A percentile compares a stretch with the other conserved stretches of the same genome.
Evolutionary conservation across 306 rosid genomes (phyloP).

Genomic region (Vicia villosa): DNA sequence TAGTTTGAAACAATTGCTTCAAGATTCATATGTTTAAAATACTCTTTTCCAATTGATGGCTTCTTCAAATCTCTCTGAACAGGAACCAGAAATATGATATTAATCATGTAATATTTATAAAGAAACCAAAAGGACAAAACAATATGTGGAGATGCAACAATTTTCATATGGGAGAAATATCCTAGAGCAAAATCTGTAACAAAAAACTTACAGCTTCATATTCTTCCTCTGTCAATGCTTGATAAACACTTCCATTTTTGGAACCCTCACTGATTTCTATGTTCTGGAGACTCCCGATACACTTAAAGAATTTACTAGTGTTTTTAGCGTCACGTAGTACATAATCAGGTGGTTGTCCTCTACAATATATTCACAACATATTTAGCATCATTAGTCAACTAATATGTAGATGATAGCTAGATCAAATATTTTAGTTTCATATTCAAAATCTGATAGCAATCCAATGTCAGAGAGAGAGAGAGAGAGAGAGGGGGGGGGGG

Average conservation of each 20-base stretch:
- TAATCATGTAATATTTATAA: slow-evolving; percentile 6
- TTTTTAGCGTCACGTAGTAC: slow-evolving; percentile 91
- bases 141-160: slow-evolving; percentile 15
- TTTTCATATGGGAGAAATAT: slow-evolving; percentile 26
- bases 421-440: background rate
- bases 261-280: slow-evolving; percentile 61
- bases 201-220: slow-evolving; percentile 86
- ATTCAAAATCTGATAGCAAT: slow-evolving; percentile 29
- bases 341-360: slow-evolving; percentile 97
- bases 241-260: slow-evolving; percentile 62
- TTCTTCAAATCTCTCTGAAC: slow-evolving; percentile 89
- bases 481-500: no score
- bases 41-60: slow-evolving; percentile 90
- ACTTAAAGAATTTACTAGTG: slow-evolving; percentile 89
- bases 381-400: slow-evolving; percentile 26
- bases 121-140: slow-evolving; percentile 22
- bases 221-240: slow-evolving; percentile 86
- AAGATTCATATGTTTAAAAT: slow-evolving; percentile 86
- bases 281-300: slow-evolving; percentile 70
- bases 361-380: slow-evolving; percentile 47
- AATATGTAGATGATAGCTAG: slow-evolving; percentile 12
- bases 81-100: slow-evolving; percentile 46
- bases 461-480: no score
- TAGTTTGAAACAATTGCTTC: slow-evolving; percentile 86
- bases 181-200: slow-evolving; percentile 11